A percentile compares a stretch with the other conserved stretches of the same genome.
phyloP scores from a whole-genome alignment of 1,139 yeast genomes.

The Hansenula lynferdii region DNA sequence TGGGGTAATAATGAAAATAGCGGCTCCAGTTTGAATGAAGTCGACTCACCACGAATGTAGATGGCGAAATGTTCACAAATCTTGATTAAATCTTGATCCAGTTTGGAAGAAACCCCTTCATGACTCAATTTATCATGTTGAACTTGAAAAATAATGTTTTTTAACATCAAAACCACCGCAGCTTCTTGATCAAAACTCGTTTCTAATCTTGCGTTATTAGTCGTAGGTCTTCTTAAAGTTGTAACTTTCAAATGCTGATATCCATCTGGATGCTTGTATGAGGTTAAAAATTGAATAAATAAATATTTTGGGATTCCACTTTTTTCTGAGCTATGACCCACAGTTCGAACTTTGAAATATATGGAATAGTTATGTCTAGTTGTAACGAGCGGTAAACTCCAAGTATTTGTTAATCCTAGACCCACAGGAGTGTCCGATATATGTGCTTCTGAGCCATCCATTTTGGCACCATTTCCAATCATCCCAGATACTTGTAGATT shows the following conservation, averaged over 20 bases:
- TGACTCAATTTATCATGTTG: slow-evolving; percentile 35
- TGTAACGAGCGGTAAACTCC: slow-evolving; percentile 46
- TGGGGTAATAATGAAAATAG: slow-evolving; percentile 64
- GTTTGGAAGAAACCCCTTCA: slow-evolving; percentile 9
- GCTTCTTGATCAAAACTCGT: slow-evolving; percentile 60
- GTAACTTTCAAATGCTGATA: slow-evolving; percentile 53
- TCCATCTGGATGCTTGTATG: slow-evolving; percentile 58
- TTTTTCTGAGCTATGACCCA: slow-evolving; percentile 24
- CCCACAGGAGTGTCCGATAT: slow-evolving; percentile 63
- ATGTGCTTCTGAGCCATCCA: slow-evolving; percentile 34
- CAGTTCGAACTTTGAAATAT: slow-evolving; percentile 57
- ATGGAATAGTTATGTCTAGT: slow-evolving; percentile 56
- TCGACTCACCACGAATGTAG: slow-evolving; percentile 13
- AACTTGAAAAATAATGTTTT: slow-evolving; percentile 46
- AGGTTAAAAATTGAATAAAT: slow-evolving; percentile 52
- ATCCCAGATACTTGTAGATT: slow-evolving; percentile 58
- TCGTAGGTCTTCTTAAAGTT: slow-evolving; percentile 35
- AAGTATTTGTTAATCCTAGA: slow-evolving; percentile 54
- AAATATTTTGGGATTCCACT: slow-evolving; percentile 20
- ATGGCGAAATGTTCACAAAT: slow-evolving; percentile 33
- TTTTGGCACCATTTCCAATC: slow-evolving; percentile 45
- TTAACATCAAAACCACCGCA: slow-evolving; percentile 55
- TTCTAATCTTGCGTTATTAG: slow-evolving; percentile 21
- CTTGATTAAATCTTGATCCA: slow-evolving; percentile 28
- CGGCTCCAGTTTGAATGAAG: slow-evolving; percentile 42